A percentile compares a stretch with the other conserved stretches of the same genome.
phyloP scores from a whole-genome alignment of 2,329 filamentous ascomycete genomes.

The Elsinoe arachidis region DNA sequence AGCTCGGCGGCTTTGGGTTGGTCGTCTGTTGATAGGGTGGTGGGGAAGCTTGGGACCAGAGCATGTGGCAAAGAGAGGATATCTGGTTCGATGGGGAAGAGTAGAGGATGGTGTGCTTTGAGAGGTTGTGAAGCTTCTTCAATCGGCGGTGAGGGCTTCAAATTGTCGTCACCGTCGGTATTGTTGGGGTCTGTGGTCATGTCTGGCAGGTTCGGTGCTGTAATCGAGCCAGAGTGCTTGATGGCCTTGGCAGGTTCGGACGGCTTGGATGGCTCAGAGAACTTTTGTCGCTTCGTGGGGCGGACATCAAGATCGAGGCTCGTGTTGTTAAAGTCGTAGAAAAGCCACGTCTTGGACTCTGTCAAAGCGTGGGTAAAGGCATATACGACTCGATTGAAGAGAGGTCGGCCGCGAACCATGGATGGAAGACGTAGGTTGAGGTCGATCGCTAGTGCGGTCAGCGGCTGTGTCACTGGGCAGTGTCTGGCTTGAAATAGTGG shows the following conservation, averaged over 20 bases:
- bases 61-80: neutral
- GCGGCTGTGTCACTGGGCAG: too few relatives aligned
- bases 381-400: conserved; percentile 68
- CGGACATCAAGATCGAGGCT: neutral
- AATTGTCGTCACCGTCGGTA: neutral
- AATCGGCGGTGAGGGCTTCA: neutral
- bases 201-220: too few relatives aligned
- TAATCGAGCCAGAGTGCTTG: neutral
- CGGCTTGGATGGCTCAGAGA: conserved; percentile 21
- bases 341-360: conserved; percentile 64
- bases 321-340: conserved; percentile 49
- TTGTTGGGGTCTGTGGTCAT: neutral
- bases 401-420: conserved; percentile 77
- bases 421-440: conserved; percentile 63
- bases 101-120: neutral
- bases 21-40: conserved; percentile 34
- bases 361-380: conserved; percentile 71
- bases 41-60: conserved; percentile 18
- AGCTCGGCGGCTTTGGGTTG: conserved; percentile 57
- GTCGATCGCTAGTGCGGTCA: conserved; percentile 54
- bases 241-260: neutral
- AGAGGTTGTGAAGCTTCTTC: neutral
- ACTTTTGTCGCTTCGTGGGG: conserved; percentile 19
- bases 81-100: neutral
- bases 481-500: too few relatives aligned